These are phyloP conservation scores for Quillaja saponaria DNA, from an alignment of 306 rosid genomes.

Conservation along the genomic window DNA sequence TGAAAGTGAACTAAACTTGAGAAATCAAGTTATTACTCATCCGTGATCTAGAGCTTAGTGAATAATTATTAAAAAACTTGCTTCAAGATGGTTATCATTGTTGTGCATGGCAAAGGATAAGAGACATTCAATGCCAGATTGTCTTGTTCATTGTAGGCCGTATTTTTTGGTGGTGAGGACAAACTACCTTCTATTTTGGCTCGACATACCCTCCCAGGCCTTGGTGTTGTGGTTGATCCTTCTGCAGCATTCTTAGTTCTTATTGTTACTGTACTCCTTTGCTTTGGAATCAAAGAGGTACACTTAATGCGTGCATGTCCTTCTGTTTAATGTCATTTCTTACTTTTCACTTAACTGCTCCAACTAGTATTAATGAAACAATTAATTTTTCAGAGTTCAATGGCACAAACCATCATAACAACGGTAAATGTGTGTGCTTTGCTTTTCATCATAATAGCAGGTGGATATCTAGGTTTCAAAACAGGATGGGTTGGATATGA, in stretches of 20 bases:
- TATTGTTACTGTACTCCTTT: constrained; percentile 55
- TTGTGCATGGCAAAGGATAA: background rate
- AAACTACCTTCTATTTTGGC: constrained; percentile 57
- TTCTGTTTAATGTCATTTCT: background rate
- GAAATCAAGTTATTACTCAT: too few species aligned
- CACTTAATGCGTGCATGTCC: constrained; percentile 11
- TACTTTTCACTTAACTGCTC: background rate
- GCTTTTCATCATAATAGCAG: constrained; percentile 56
- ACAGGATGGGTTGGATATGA: constrained; percentile 74
- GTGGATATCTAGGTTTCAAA: constrained; percentile 68
- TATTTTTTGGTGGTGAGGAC: constrained; percentile 63
- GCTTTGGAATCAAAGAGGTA: constrained; percentile 75
- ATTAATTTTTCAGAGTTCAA: constrained; percentile 64
- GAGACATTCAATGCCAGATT: background rate
- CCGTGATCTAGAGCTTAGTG: background rate
- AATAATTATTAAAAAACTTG: background rate
- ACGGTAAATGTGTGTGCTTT: constrained; percentile 55
- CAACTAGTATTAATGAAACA: constrained; percentile 4
- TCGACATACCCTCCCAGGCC: constrained; percentile 58
- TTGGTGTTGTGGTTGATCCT: constrained; percentile 71
- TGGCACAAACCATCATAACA: constrained; percentile 58
- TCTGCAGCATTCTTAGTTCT: constrained; percentile 62
- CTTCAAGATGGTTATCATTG: background rate
- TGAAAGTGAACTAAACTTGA: too few species aligned
- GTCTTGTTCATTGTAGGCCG: constrained; percentile 46